Conservation (phyloP, 192 early-diverging fungal genomes). For the Coemansia sp. region DNA sequence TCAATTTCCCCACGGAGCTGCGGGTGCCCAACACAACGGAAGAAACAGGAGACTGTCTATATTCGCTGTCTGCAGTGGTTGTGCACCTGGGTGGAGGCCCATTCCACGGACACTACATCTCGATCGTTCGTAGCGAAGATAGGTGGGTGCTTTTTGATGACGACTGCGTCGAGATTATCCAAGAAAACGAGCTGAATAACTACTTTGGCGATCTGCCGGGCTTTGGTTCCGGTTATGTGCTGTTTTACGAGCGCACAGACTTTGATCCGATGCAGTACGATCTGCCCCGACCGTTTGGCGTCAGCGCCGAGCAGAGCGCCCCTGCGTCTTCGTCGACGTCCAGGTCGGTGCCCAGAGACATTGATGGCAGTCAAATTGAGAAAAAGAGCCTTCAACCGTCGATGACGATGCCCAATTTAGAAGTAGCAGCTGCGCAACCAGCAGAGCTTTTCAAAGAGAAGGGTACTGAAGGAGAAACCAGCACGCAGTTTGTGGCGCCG, state of each 20-base stretch:
- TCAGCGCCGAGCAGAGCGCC: not conserved
- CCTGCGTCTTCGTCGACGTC: not conserved
- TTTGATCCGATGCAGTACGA: slow-evolving; percentile 49
- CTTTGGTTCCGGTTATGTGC: slow-evolving; percentile 75
- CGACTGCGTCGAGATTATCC: slow-evolving; percentile 85
- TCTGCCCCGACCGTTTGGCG: slow-evolving; percentile 15
- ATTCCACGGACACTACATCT: slow-evolving; percentile 95
- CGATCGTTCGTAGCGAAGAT: slow-evolving; percentile 80
- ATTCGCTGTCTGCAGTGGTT: slow-evolving; percentile 85
- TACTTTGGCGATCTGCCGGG: slow-evolving; percentile 79
- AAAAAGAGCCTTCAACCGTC: slow-evolving; percentile 16
- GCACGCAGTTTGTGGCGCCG: slow-evolving; percentile 24
- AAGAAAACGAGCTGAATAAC: slow-evolving; percentile 73
- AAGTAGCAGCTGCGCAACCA: not conserved
- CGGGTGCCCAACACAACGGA: slow-evolving; percentile 93
- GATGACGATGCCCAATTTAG: slow-evolving; percentile 34
- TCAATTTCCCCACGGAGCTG: slow-evolving; percentile 92
- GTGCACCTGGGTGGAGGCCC: slow-evolving; percentile 97
- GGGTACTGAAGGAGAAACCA: not conserved
- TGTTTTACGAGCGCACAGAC: slow-evolving; percentile 70
- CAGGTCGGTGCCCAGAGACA: not conserved
- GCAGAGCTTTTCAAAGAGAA: not conserved
- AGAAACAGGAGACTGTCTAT: slow-evolving; percentile 83
- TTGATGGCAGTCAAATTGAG: not conserved
- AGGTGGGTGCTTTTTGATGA: slow-evolving; percentile 97